These are phyloP conservation scores for Botryotinia narcissicola DNA, from an alignment of 2,329 filamentous ascomycete species.

Conservation along the genomic window DNA sequence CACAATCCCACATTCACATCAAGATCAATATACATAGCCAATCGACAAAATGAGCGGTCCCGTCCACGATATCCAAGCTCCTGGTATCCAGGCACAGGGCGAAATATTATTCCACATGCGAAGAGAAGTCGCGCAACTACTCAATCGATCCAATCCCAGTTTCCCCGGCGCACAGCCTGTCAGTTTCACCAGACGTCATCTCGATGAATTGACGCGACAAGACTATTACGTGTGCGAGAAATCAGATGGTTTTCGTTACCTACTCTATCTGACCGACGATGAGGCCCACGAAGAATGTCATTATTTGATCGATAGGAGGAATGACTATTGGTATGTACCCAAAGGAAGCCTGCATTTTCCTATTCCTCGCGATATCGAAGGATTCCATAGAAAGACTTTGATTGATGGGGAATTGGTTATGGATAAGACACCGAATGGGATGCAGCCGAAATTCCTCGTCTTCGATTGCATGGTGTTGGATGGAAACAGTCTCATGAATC, in stretches of 20 bases:
- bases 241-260: conserved; percentile 90
- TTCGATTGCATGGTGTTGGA: conserved; percentile 91
- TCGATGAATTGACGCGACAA: conserved; percentile 74
- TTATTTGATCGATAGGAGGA: conserved; percentile 96
- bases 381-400: conserved; percentile 77
- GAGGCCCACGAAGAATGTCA: conserved; percentile 64
- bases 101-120: conserved; percentile 62
- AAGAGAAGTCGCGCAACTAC: conserved; percentile 68
- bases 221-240: conserved; percentile 99
- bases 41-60: conserved; percentile 27
- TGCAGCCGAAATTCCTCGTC: conserved; percentile 78
- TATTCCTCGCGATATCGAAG: conserved; percentile 58
- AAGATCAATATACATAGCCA: neutral
- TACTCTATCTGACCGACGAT: conserved; percentile 81
- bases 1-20: neutral
- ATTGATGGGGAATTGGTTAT: conserved; percentile 92
- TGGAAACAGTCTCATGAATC: conserved; percentile 69
- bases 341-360: conserved; percentile 76
- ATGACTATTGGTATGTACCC: conserved; percentile 88
- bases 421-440: conserved; percentile 69
- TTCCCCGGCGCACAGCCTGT: conserved; percentile 96
- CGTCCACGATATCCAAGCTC: conserved; percentile 48
- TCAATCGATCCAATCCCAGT: conserved; percentile 63
- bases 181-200: conserved; percentile 78
- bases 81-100: conserved; percentile 64